phyloP scores from a whole-genome alignment of 2,329 filamentous ascomycete genomes.

The Trichocomaceae sp. region DNA sequence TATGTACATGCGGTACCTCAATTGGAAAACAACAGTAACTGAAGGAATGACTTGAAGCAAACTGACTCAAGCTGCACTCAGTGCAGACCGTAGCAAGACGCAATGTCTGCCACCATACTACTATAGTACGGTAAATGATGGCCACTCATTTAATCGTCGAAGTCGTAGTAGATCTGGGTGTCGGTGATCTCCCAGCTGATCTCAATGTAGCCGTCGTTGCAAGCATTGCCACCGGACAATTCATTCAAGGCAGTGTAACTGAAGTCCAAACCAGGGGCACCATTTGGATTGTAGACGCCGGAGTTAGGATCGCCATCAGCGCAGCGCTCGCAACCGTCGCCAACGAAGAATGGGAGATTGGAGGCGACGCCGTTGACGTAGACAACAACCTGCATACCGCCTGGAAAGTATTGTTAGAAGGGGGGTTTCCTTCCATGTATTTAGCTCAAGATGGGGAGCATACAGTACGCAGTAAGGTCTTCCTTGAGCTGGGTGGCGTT shows the following conservation, averaged over 20 bases:
- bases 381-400: conserved; percentile 1
- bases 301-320: background rate
- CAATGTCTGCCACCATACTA: background rate
- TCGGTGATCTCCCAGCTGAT: conserved; percentile 1
- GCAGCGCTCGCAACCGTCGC: conserved; percentile 3
- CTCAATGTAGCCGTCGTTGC: background rate
- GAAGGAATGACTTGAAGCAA: background rate
- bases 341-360: conserved; percentile 3
- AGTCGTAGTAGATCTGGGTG: background rate
- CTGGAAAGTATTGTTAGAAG: background rate
- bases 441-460: background rate
- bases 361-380: background rate
- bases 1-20: background rate
- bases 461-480: background rate
- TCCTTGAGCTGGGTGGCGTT: background rate
- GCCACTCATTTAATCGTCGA: background rate
- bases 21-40: background rate
- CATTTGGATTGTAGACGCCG: background rate
- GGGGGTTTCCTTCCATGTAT: background rate
- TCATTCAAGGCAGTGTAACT: background rate
- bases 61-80: background rate
- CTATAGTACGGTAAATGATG: background rate
- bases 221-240: background rate
- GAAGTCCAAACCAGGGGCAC: conserved; percentile 1
- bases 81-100: background rate